phyloP scores from a whole-genome alignment of 257 asterid species.

The Marsdenia floribunda region DNA sequence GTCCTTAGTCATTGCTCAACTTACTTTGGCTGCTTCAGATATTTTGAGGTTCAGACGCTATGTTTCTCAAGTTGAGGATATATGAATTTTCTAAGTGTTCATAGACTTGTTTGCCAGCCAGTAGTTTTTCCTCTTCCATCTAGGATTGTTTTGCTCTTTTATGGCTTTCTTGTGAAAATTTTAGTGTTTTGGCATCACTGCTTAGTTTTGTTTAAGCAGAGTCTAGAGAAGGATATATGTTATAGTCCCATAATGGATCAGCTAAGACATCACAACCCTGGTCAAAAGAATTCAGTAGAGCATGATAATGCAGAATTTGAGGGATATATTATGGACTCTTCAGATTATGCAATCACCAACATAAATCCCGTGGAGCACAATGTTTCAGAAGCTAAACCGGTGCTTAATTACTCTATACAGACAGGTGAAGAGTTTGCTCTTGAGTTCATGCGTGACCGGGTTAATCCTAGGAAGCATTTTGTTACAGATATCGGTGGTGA shows the following conservation, averaged over 20 bases:
- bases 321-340: slow-evolving; percentile 34
- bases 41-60: slow-evolving; percentile 11
- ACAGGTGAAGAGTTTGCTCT: slow-evolving; percentile 96
- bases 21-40: background rate
- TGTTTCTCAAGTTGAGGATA: slow-evolving; percentile 20
- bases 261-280: slow-evolving; percentile 31
- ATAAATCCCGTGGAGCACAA: slow-evolving; percentile 33
- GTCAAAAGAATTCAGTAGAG: slow-evolving; percentile 35
- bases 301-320: slow-evolving; percentile 36
- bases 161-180: slow-evolving; percentile 31
- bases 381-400: slow-evolving; percentile 59
- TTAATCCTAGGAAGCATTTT: slow-evolving; percentile 51
- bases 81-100: slow-evolving; percentile 27
- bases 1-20: background rate
- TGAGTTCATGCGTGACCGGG: slow-evolving; percentile 83
- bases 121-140: slow-evolving; percentile 26
- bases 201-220: slow-evolving; percentile 24
- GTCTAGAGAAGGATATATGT: slow-evolving; percentile 19
- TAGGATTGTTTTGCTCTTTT: slow-evolving; percentile 35
- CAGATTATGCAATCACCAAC: slow-evolving; percentile 20
- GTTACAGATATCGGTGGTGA: slow-evolving; percentile 48
- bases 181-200: slow-evolving; percentile 30
- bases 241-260: slow-evolving; percentile 47
- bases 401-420: slow-evolving; percentile 72
- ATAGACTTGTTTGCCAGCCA: slow-evolving; percentile 29